These are phyloP conservation scores for Trichoderma aggressivum DNA, from an alignment of 2,329 filamentous ascomycete genomes.

Conservation along the genomic window DNA sequence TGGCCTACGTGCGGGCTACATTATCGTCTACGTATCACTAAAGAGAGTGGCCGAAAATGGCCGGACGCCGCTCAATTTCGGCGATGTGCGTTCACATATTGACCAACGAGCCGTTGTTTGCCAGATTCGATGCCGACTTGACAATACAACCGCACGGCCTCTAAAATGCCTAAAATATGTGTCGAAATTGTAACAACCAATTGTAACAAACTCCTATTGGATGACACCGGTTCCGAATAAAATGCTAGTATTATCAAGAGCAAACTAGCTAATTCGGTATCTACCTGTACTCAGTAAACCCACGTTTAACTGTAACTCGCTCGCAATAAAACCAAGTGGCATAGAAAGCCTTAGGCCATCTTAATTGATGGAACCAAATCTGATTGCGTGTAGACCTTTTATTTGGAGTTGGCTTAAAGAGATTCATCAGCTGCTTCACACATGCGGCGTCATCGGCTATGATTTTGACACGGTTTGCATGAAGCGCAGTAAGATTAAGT, in stretches of 20 bases:
- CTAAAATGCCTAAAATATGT: too few relatives aligned
- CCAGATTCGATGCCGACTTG: neutral
- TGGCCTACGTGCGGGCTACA: neutral
- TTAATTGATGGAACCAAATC: neutral
- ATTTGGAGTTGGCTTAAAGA: neutral
- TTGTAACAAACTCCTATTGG: too few relatives aligned
- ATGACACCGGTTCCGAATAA: too few relatives aligned
- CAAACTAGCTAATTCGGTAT: too few relatives aligned
- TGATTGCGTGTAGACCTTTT: neutral
- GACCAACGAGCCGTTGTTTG: neutral
- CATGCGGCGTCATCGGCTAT: neutral
- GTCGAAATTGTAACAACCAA: too few relatives aligned
- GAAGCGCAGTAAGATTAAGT: neutral
- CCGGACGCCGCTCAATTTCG: neutral
- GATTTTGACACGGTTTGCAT: neutral
- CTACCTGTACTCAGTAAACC: too few relatives aligned
- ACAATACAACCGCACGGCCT: neutral
- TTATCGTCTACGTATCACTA: neutral
- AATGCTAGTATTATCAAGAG: too few relatives aligned
- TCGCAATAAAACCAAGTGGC: too few relatives aligned
- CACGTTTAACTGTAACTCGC: too few relatives aligned
- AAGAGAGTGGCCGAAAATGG: neutral
- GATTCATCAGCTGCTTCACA: neutral
- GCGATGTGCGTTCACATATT: neutral
- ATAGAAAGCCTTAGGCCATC: too few relatives aligned